phyloP scores from a whole-genome alignment of 352 stramenopile genomes.

The Pythium folliculosum region DNA sequence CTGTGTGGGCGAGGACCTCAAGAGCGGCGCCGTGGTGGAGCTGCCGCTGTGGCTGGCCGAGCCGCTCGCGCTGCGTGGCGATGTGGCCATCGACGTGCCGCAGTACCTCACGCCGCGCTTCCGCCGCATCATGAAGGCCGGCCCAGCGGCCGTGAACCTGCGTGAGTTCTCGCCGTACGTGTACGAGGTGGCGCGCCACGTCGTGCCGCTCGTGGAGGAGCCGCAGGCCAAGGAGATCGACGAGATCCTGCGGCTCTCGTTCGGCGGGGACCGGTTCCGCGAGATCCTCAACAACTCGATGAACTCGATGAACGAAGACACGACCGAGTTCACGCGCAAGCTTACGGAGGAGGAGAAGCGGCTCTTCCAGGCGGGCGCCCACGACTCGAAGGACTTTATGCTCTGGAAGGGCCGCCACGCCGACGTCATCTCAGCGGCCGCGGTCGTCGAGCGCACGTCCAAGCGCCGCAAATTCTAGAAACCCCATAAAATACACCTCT shows the following conservation, averaged over 20 bases:
- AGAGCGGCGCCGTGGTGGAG: conserved; percentile 52
- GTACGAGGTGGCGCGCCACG: conserved; percentile 63
- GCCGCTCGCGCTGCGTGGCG: conserved; percentile 47
- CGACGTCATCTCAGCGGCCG: conserved; percentile 59
- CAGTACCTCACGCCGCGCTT: conserved; percentile 73
- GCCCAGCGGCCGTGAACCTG: conserved; percentile 70
- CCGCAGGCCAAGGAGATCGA: conserved; percentile 58
- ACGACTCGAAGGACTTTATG: conserved; percentile 74
- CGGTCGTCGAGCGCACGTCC: conserved; percentile 56
- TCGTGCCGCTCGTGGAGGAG: conserved; percentile 56
- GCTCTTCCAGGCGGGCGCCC: conserved; percentile 62
- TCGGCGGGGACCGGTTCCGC: conserved; percentile 75
- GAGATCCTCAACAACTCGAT: conserved; percentile 83
- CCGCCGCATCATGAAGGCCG: conserved; percentile 80
- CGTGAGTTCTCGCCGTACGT: conserved; percentile 77
- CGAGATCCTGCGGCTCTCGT: conserved; percentile 77
- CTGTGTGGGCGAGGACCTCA: conserved; percentile 52
- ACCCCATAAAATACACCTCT: not conserved
- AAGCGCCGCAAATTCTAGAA: conserved; percentile 59
- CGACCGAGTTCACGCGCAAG: conserved; percentile 78
- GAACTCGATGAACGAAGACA: conserved; percentile 83
- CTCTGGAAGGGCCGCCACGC: conserved; percentile 75
- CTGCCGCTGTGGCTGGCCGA: conserved; percentile 79
- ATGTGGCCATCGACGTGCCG: conserved; percentile 61
- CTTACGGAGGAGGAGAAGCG: conserved; percentile 72